Conservation (phyloP, 2,329 filamentous ascomycete species). For the Fusarium acutatum region DNA sequence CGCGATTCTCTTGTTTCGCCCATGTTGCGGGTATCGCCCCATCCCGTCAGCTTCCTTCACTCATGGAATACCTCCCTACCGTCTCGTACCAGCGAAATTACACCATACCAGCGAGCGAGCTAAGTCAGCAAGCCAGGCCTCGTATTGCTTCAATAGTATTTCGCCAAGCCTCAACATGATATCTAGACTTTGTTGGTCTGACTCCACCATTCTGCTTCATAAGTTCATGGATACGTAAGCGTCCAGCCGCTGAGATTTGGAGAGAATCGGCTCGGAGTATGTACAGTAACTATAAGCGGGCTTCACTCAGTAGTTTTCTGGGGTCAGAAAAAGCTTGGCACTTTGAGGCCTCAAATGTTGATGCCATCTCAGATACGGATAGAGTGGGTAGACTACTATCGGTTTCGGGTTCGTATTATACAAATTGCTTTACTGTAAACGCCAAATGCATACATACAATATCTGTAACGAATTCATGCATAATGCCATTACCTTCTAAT, state of each 20-base stretch:
- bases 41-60: conserved; percentile 10
- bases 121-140: conserved; percentile 15
- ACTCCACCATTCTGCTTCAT: conserved; percentile 21
- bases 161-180: conserved; percentile 30
- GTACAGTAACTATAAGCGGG: conserved; percentile 11
- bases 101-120: conserved; percentile 11
- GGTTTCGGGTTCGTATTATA: neutral
- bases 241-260: conserved; percentile 5
- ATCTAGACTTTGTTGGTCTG: conserved; percentile 1
- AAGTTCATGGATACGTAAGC: conserved; percentile 10
- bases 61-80: neutral
- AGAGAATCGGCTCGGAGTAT: neutral
- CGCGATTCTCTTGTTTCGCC: conserved; percentile 27
- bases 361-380: neutral
- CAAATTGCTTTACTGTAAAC: neutral
- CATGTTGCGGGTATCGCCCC: neutral
- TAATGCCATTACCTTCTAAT: neutral
- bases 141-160: conserved; percentile 23
- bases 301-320: conserved; percentile 2
- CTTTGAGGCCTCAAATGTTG: neutral
- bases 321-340: conserved; percentile 20
- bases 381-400: neutral
- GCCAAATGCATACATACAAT: neutral
- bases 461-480: neutral
- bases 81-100: conserved; percentile 18